A percentile compares a stretch with the other conserved stretches of the same genome.
phyloP scores from a whole-genome alignment of 2,329 filamentous ascomycete species.

The Neonectria sp. region DNA sequence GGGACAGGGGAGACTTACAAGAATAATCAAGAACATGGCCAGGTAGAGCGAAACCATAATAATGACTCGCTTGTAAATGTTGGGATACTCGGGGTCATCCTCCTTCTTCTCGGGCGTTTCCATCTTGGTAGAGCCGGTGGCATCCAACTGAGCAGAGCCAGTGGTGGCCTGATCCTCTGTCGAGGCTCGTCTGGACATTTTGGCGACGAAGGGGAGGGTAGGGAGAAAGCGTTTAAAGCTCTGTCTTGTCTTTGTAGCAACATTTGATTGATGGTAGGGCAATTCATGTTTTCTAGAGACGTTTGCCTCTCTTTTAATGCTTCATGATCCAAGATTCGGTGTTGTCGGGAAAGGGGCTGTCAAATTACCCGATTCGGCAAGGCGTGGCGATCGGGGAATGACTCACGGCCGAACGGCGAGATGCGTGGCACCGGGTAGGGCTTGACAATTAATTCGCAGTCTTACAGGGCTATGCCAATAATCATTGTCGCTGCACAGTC shows the following conservation, averaged over 20 bases:
- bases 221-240: not conserved
- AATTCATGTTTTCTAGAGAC: not conserved
- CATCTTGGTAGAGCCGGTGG: not conserved
- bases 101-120: not conserved
- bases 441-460: no score
- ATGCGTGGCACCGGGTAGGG: not conserved
- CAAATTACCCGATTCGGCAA: not conserved
- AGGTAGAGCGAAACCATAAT: conserved; percentile 56
- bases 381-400: not conserved
- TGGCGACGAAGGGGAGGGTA: not conserved
- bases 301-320: not conserved
- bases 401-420: not conserved
- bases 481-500: no score
- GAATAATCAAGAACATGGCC: conserved; percentile 57
- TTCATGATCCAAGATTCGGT: not conserved
- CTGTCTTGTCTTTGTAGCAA: not conserved
- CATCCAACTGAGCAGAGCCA: conserved; percentile 15
- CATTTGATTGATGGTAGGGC: not conserved
- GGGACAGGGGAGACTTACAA: conserved; percentile 39
- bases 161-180: conserved; percentile 13
- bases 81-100: conserved; percentile 36
- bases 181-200: not conserved
- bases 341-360: not conserved
- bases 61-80: conserved; percentile 44
- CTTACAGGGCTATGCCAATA: no score